Evolutionary conservation across 257 asterid genomes (phyloP).

Genomic region (Nicotiana obtusifolia): DNA sequence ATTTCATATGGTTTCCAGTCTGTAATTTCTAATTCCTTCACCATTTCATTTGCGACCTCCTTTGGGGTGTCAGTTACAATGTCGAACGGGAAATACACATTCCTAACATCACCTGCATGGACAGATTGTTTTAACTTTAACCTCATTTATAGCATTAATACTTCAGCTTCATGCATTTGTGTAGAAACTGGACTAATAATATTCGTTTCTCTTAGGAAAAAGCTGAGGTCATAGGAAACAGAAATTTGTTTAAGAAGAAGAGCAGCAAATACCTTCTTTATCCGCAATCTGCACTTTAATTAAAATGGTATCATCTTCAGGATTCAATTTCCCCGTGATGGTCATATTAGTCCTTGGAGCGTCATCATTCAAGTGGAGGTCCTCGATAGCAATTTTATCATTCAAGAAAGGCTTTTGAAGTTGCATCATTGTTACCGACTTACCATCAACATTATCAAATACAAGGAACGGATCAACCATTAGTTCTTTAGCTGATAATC

Average conservation of each 20-base stretch:
- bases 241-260: neutral
- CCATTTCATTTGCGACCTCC: constrained; percentile 94
- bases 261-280: constrained; percentile 48
- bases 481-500: constrained; percentile 73
- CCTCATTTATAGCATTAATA: neutral
- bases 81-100: constrained; percentile 91
- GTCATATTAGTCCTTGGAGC: constrained; percentile 84
- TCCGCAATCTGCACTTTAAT: constrained; percentile 83
- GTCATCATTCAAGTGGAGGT: constrained; percentile 43
- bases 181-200: neutral
- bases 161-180: neutral
- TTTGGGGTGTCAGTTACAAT: constrained; percentile 61
- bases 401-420: constrained; percentile 64
- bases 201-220: neutral
- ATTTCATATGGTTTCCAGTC: constrained; percentile 90
- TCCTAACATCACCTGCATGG: constrained; percentile 57
- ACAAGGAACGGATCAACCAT: constrained; percentile 71
- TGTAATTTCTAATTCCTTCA: constrained; percentile 76
- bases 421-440: constrained; percentile 16
- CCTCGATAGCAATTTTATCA: constrained; percentile 50
- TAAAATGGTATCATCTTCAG: constrained; percentile 75
- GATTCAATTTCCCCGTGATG: constrained; percentile 72
- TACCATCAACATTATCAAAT: constrained; percentile 34
- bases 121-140: neutral
- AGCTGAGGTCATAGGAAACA: neutral